These are phyloP conservation scores for Fulvia fulva DNA, from an alignment of 2,329 filamentous ascomycete genomes.

Conservation along the genomic window DNA sequence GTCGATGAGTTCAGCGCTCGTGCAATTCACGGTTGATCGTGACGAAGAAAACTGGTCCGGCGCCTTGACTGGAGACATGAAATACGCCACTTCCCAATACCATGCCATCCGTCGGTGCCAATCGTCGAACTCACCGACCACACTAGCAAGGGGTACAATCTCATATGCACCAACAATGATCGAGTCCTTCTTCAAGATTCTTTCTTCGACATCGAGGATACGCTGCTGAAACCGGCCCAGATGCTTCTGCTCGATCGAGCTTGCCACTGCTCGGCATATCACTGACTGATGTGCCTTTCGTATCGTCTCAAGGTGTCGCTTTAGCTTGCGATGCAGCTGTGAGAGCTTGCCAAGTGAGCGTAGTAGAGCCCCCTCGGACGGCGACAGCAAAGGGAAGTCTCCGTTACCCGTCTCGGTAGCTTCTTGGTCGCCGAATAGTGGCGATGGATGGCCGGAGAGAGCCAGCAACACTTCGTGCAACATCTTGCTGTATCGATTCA, in stretches of 20 bases:
- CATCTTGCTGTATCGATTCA: conserved; percentile 63
- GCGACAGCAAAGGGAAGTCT: conserved; percentile 56
- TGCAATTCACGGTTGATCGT: conserved; percentile 16
- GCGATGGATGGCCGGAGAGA: conserved; percentile 88
- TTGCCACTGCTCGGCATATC: conserved; percentile 82
- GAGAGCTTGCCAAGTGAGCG: conserved; percentile 72
- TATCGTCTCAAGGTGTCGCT: conserved; percentile 62
- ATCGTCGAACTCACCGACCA: conserved; percentile 78
- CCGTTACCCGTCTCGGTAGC: conserved; percentile 19
- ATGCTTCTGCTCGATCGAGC: conserved; percentile 69
- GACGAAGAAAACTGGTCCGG: not conserved
- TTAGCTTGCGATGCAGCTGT: conserved; percentile 69
- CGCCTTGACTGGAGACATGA: conserved; percentile 52
- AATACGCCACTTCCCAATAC: conserved; percentile 70
- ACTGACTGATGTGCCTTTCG: conserved; percentile 69
- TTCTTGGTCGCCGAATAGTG: conserved; percentile 62
- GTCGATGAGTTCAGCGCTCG: conserved; percentile 66
- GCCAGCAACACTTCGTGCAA: conserved; percentile 98
- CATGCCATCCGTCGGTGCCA: conserved; percentile 85
- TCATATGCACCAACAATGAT: conserved; percentile 83
- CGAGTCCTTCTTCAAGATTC: conserved; percentile 72
- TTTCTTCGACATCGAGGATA: conserved; percentile 77
- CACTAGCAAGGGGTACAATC: conserved; percentile 82
- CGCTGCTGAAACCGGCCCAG: conserved; percentile 77
- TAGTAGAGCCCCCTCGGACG: conserved; percentile 79